Evolutionary conservation across 176 grass and related monocot genomes (phyloP).

Genomic region (Leersia perrieri): DNA sequence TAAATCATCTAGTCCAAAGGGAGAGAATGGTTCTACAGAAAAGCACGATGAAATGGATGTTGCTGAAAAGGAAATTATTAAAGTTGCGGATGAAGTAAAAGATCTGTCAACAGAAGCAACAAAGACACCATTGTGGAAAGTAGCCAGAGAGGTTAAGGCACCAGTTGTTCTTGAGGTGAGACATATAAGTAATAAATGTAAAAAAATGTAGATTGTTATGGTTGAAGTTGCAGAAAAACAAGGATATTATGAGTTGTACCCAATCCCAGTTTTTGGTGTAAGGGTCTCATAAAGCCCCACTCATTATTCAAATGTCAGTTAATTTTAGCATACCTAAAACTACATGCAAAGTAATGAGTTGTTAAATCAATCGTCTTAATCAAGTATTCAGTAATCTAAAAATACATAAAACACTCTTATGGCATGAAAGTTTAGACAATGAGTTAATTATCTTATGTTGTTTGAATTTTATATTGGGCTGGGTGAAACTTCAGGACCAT

Average conservation of each 20-base stretch:
- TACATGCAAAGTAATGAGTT: background rate
- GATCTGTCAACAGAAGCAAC: slow-evolving; percentile 35
- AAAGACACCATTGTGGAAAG: slow-evolving; percentile 58
- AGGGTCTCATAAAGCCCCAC: background rate
- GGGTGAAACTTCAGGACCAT: background rate
- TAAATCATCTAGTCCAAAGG: slow-evolving; percentile 39
- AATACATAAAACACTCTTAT: background rate
- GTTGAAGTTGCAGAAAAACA: background rate
- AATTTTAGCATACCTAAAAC: background rate
- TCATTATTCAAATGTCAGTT: background rate
- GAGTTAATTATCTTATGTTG: background rate
- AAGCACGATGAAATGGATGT: slow-evolving; percentile 41
- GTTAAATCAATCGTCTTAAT: background rate
- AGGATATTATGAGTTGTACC: background rate
- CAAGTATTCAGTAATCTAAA: background rate
- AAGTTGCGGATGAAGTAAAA: slow-evolving; percentile 30
- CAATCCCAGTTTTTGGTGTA: background rate
- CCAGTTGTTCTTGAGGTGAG: slow-evolving; percentile 89
- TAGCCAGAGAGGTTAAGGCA: slow-evolving; percentile 56
- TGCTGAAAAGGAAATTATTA: slow-evolving; percentile 39
- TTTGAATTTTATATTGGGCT: background rate
- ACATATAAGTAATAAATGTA: background rate
- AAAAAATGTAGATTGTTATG: background rate
- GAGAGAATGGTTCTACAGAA: slow-evolving; percentile 30
- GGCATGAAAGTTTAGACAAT: background rate